Base-by-base conservation (phyloP, 1,139 yeast species). In the Yamadazyma spencermartinsiae region DNA sequence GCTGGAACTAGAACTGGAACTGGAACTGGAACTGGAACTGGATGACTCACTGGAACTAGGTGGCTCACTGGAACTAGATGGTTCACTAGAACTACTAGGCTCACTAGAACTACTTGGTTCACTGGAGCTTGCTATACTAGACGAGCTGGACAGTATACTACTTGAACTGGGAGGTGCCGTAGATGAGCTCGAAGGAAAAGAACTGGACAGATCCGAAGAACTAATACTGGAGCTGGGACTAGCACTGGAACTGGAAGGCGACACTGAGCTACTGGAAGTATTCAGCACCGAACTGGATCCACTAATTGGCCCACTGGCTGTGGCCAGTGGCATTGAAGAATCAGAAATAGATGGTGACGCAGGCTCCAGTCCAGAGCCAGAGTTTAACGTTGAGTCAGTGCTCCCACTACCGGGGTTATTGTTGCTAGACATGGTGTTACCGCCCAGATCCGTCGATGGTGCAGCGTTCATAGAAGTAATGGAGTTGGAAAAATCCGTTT, bases 21-120 rank as follows among this genome's bases (percentile, higher is more conserved):
- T 42, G 10, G 35, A 31, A 26, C 40, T 39, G 31, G 37, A 35
- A 26, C 42, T 35, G 2, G 35, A 6, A 23, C 26, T 23, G 17
- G 29, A 26, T 20, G 10, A 24, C 12, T 11, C 26, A 28, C 31
- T 28, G n/a, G 31, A 20, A 29, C 36, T 34, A 11, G 31, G 33
- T 10, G 28, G 33, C 15, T 33, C 32, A 32, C 37, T 39, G 25
- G 39, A 20, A 25, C 30, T 20, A 7, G 27, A 24, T 6, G n/a
- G 7, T 24, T 24, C 27, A 24, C 6, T 26, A 14, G 29, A 5
- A 26, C 29, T 26, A 12, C 17, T 13, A 14, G 17, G 12, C 16
- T 12, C 15, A 26, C 29, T 26, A 6, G 29, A 26, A 26, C 29
- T 14, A 21, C 19, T 39, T 34, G 43, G 4, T 16, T 25, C 26